Evolutionary conservation across 2,329 filamentous ascomycete species (phyloP).

Genomic region (Fusarium sarcochroum): DNA sequence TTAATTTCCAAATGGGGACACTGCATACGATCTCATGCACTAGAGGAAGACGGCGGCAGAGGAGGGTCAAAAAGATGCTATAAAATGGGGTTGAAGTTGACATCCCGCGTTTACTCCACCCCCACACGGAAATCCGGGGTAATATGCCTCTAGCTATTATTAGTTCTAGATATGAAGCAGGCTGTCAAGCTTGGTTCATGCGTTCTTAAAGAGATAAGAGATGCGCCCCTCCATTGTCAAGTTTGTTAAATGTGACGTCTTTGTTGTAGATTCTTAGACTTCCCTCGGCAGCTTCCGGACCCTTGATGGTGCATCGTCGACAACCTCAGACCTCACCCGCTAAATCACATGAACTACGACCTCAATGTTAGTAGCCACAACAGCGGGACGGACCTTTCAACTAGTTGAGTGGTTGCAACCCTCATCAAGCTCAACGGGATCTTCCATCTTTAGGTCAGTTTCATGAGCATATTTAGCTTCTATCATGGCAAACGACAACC

Average conservation of each 20-base stretch:
- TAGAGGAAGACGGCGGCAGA: constrained; percentile 29
- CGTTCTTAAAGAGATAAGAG: constrained; percentile 16
- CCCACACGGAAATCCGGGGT: constrained; percentile 46
- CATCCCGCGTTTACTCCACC: constrained; percentile 47
- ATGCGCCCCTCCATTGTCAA: constrained; percentile 18
- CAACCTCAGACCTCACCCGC: constrained; percentile 10
- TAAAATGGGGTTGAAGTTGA: constrained; percentile 35
- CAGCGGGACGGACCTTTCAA: neutral
- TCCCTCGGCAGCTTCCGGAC: constrained; percentile 15
- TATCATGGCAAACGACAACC: neutral
- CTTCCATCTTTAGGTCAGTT: constrained; percentile 3
- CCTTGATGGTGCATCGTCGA: neutral
- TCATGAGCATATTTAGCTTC: neutral
- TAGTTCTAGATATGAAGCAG: constrained; percentile 38
- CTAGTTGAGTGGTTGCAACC: constrained; percentile 8
- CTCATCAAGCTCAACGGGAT: neutral
- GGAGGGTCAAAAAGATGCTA: constrained; percentile 30
- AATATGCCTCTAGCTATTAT: constrained; percentile 31
- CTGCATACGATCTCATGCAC: constrained; percentile 36
- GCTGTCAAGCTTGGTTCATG: constrained; percentile 30
- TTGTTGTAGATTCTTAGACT: constrained; percentile 12
- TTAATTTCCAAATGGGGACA: constrained; percentile 22
- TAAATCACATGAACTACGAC: constrained; percentile 28
- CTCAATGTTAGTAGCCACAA: constrained; percentile 21
- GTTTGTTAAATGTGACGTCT: constrained; percentile 15